A percentile compares a stretch with the other conserved stretches of the same genome.
Evolutionary conservation across 352 stramenopile species (phyloP).

Genomic region (Globisporangium acanthophoron): DNA sequence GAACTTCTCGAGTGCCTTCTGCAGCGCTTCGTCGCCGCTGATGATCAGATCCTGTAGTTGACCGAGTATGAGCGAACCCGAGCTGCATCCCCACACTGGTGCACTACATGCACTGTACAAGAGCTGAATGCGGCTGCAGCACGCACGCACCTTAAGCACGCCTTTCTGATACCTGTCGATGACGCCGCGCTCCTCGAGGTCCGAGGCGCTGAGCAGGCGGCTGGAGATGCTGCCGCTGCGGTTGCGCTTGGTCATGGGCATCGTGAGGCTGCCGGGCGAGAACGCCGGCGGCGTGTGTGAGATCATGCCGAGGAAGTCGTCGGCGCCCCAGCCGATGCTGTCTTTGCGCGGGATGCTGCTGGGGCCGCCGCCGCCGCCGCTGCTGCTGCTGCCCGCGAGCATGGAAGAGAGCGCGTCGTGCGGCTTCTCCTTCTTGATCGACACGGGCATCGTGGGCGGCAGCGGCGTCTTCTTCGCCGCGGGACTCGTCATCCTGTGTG

Average conservation of each 20-base stretch:
- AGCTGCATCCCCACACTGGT: no score
- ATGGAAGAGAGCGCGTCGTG: constrained; percentile 22
- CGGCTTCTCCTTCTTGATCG: constrained; percentile 67
- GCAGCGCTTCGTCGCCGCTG: constrained; percentile 84
- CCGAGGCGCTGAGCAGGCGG: constrained; percentile 81
- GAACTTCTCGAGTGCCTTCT: constrained; percentile 87
- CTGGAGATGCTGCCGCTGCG: constrained; percentile 83
- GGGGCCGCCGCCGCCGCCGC: constrained; percentile 13
- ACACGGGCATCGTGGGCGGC: constrained; percentile 56
- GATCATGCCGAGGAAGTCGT: constrained; percentile 87
- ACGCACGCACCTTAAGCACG: constrained; percentile 67
- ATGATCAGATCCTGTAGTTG: constrained; percentile 82
- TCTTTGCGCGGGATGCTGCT: constrained; percentile 62
- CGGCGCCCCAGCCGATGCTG: constrained; percentile 74
- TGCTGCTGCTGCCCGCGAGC: constrained; percentile 12
- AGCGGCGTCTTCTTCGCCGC: constrained; percentile 36
- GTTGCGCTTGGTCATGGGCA: constrained; percentile 84
- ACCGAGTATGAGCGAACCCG: no score
- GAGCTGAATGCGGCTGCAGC: neutral
- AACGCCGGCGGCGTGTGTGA: constrained; percentile 89
- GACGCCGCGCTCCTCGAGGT: constrained; percentile 86
- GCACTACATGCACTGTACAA: neutral
- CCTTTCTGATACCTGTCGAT: constrained; percentile 90
- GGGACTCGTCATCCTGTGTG: constrained; percentile 16
- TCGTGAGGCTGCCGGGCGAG: constrained; percentile 84